phyloP scores from a whole-genome alignment of 78 protist genomes.

The Fonticula alba region DNA sequence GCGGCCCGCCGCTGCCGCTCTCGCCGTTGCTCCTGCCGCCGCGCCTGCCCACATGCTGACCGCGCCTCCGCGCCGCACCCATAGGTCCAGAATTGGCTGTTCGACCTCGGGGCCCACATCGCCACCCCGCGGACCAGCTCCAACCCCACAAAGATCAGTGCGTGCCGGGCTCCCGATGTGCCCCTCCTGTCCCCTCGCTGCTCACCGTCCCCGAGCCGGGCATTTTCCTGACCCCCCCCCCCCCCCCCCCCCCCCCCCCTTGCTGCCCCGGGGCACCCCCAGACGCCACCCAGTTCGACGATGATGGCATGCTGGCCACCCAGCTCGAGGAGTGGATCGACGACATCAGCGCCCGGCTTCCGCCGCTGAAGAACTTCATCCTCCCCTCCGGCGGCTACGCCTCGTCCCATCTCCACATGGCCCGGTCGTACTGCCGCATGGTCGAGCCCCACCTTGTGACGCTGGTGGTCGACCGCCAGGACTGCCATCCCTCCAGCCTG shows the following conservation, averaged over 20 bases:
- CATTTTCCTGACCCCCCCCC: too few relatives aligned
- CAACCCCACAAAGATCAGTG: too few relatives aligned
- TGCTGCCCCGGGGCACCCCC: too few relatives aligned
- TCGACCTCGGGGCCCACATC: conserved; percentile 28
- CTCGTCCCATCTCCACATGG: conserved; percentile 20
- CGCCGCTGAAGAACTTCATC: conserved; percentile 27
- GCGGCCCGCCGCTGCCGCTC: too few relatives aligned
- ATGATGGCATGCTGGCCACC: background rate
- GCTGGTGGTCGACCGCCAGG: background rate
- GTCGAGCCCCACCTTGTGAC: conserved; percentile 7
- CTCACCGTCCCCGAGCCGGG: too few relatives aligned
- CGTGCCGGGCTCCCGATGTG: too few relatives aligned
- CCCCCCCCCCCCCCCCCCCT: too few relatives aligned
- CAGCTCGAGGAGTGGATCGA: conserved; percentile 35
- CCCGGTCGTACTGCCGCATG: conserved; percentile 20
- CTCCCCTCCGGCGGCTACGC: conserved; percentile 23
- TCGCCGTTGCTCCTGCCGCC: too few relatives aligned
- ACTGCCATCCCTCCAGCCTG: background rate
- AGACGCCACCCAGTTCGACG: too few relatives aligned
- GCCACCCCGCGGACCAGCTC: conserved; percentile 23
- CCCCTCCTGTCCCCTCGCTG: too few relatives aligned
- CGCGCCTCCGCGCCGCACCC: background rate
- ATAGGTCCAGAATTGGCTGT: conserved; percentile 10
- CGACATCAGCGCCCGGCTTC: conserved; percentile 19
- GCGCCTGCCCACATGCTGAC: too few relatives aligned